phyloP scores from a whole-genome alignment of 2,329 filamentous ascomycete genomes.

The Aspergillus proliferans region DNA sequence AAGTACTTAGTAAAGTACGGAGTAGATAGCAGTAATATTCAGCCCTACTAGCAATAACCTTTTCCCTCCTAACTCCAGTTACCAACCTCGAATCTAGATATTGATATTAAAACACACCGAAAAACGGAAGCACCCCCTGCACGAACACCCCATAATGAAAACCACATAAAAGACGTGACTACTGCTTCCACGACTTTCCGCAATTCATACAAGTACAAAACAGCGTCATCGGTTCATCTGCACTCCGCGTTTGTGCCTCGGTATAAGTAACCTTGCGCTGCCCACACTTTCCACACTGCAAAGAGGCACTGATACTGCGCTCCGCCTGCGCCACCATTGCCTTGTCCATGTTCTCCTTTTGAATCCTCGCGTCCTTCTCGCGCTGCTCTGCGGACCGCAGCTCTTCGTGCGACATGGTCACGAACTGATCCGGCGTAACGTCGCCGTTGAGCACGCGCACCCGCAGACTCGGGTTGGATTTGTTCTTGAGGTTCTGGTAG shows the following conservation, averaged over 20 bases:
- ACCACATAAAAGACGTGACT: slow-evolving; percentile 5
- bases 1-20: too few species aligned
- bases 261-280: slow-evolving; percentile 93
- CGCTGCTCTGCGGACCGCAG: slow-evolving; percentile 81
- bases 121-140: not conserved
- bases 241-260: slow-evolving; percentile 90
- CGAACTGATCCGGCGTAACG: slow-evolving; percentile 67
- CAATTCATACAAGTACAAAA: slow-evolving; percentile 45
- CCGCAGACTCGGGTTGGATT: slow-evolving; percentile 73
- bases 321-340: slow-evolving; percentile 90
- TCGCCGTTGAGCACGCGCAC: slow-evolving; percentile 67
- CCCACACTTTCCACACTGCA: slow-evolving; percentile 87
- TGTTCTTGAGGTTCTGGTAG: slow-evolving; percentile 91
- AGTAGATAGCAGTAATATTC: too few species aligned
- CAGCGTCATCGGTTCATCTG: slow-evolving; percentile 72
- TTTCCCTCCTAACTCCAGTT: not conserved
- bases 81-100: not conserved
- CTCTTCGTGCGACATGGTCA: slow-evolving; percentile 82
- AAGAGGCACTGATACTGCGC: slow-evolving; percentile 79
- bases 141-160: slow-evolving; percentile 7
- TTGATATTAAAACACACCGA: not conserved
- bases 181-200: slow-evolving; percentile 44
- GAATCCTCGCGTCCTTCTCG: slow-evolving; percentile 66
- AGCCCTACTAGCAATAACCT: too few species aligned
- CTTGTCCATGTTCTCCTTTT: slow-evolving; percentile 93